These are phyloP conservation scores for Fusarium albosuccineum DNA, from an alignment of 2,329 filamentous ascomycete species.

Conservation along the genomic window DNA sequence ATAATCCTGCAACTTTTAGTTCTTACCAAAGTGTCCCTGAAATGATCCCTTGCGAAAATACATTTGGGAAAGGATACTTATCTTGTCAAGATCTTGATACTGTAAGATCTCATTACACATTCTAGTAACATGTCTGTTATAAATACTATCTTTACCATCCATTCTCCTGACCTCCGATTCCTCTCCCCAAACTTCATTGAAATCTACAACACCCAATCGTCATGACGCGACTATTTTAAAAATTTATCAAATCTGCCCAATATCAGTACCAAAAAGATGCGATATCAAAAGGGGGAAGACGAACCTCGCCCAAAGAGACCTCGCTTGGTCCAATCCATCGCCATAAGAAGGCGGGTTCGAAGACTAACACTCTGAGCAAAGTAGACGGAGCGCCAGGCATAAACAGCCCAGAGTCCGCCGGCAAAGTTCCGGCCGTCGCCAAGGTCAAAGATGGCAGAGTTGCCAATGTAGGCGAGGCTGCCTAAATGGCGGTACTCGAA, in stretches of 20 bases:
- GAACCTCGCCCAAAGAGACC: slow-evolving; percentile 94
- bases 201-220: slow-evolving; percentile 10
- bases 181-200: slow-evolving; percentile 27
- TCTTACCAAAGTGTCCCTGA: background rate
- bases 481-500: slow-evolving; percentile 96
- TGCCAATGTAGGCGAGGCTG: slow-evolving; percentile 93
- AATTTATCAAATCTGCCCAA: slow-evolving; percentile 64
- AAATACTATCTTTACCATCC: slow-evolving; percentile 12
- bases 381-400: slow-evolving; percentile 95
- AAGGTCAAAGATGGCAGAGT: slow-evolving; percentile 94
- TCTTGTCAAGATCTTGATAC: background rate
- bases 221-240: slow-evolving; percentile 49
- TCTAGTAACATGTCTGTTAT: slow-evolving; percentile 9
- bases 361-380: slow-evolving; percentile 98
- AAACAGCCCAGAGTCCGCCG: slow-evolving; percentile 92
- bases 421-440: slow-evolving; percentile 80
- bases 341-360: slow-evolving; percentile 86
- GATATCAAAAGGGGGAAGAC: slow-evolving; percentile 48
- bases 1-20: slow-evolving; percentile 34
- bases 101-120: slow-evolving; percentile 5
- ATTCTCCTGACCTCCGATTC: slow-evolving; percentile 11
- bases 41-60: background rate
- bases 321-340: slow-evolving; percentile 99
- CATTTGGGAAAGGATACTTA: background rate
- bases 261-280: slow-evolving; percentile 21